These are phyloP conservation scores for Mycena vitilis DNA, from an alignment of 768 basidiomycete species.

Conservation along the genomic window DNA sequence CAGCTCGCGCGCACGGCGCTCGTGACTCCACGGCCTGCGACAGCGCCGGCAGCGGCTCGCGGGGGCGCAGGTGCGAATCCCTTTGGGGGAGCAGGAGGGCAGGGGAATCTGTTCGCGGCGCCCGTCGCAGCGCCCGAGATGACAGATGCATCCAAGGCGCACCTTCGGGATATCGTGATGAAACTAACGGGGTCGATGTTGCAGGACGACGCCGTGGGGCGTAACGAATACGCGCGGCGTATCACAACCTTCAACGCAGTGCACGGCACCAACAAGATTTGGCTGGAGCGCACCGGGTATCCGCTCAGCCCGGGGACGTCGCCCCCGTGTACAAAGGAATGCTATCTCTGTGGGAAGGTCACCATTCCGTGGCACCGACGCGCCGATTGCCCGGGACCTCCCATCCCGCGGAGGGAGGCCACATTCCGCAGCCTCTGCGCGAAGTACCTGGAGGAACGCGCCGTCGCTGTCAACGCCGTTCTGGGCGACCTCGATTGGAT, in stretches of 20 bases:
- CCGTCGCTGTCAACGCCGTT: too few relatives aligned
- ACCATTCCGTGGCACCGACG: constrained; percentile 8
- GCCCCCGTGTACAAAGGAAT: constrained; percentile 18
- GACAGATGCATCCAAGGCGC: too few relatives aligned
- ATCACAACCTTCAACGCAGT: not conserved
- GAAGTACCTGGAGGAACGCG: constrained; percentile 11
- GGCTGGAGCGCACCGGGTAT: constrained; percentile 14
- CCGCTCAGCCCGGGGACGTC: constrained; percentile 25
- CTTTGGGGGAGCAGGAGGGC: constrained; percentile 10
- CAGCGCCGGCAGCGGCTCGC: too few relatives aligned
- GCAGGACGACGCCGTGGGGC: not conserved
- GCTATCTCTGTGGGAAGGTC: constrained; percentile 26
- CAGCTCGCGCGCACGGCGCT: constrained; percentile 8
- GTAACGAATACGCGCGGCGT: constrained; percentile 6
- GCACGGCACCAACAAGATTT: not conserved
- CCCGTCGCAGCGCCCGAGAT: too few relatives aligned
- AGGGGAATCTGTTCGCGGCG: constrained; percentile 7
- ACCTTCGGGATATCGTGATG: too few relatives aligned
- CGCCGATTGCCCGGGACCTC: constrained; percentile 11
- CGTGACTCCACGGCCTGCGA: not conserved
- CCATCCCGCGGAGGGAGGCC: constrained; percentile 15
- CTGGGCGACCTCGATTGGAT: constrained; percentile 20
- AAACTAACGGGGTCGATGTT: not conserved
- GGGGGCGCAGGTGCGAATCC: not conserved
- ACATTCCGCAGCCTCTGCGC: constrained; percentile 7